A percentile compares a stretch with the other conserved stretches of the same genome.
Conservation (phyloP, 202 grass and related monocot species). For the Cymbopogon flexuosus region DNA sequence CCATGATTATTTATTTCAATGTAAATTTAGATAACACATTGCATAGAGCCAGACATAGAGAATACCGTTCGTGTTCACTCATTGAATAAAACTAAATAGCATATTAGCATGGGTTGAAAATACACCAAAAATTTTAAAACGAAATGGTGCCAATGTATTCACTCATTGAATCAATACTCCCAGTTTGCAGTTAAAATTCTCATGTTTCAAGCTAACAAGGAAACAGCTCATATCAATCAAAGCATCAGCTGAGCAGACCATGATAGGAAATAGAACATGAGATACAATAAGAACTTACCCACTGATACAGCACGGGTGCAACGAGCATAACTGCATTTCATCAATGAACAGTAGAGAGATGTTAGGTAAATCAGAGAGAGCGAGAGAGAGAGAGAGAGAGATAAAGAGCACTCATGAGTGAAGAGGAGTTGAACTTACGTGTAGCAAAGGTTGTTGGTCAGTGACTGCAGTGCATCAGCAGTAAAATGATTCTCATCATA, state of each 20-base stretch:
- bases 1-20: background rate
- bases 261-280: background rate
- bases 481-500: constrained; percentile 69
- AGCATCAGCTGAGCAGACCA: background rate
- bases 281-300: constrained; percentile 37
- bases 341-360: background rate
- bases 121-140: background rate
- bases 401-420: background rate
- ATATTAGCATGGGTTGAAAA: background rate
- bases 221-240: background rate
- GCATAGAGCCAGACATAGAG: background rate
- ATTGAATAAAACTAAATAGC: background rate
- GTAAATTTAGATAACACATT: background rate
- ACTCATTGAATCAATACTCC: background rate
- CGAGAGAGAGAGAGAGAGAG: background rate
- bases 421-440: constrained; percentile 43
- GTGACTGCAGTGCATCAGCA: constrained; percentile 56
- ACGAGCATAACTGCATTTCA: constrained; percentile 65
- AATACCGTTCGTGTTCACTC: background rate
- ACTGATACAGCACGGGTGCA: constrained; percentile 80
- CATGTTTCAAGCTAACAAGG: background rate
- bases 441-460: constrained; percentile 89
- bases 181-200: background rate
- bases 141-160: background rate
- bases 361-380: background rate